Evolutionary conservation across 2,329 filamentous ascomycete genomes (phyloP).

Genomic region (Colletotrichum spinosum): DNA sequence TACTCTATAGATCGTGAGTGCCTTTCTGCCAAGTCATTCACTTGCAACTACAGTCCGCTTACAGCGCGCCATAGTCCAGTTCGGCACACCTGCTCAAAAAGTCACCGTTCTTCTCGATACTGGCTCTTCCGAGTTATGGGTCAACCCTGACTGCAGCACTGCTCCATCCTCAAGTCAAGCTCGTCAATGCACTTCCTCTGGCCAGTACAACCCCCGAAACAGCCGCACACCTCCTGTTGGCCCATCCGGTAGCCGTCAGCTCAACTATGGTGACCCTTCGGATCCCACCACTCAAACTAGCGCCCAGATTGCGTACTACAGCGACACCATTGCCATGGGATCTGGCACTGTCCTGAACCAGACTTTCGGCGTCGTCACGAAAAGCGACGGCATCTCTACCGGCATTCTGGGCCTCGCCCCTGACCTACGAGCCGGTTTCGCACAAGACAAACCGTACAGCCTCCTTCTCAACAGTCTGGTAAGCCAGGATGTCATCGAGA

Average conservation of each 20-base stretch:
- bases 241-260: constrained; percentile 50
- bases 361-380: constrained; percentile 61
- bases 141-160: constrained; percentile 61
- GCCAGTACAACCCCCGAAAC: constrained; percentile 56
- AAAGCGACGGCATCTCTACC: constrained; percentile 60
- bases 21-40: not conserved
- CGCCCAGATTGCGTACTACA: constrained; percentile 58
- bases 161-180: constrained; percentile 49
- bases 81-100: constrained; percentile 56
- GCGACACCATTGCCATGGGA: constrained; percentile 59
- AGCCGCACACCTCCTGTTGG: constrained; percentile 54
- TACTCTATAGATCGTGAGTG: constrained; percentile 53
- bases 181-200: constrained; percentile 53
- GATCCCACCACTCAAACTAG: constrained; percentile 50
- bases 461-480: constrained; percentile 64
- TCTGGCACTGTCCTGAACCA: constrained; percentile 53
- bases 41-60: not conserved
- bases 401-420: constrained; percentile 65
- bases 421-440: constrained; percentile 53
- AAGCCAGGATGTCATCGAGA: constrained; percentile 59
- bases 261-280: constrained; percentile 54
- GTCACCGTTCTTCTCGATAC: constrained; percentile 62
- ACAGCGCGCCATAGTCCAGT: constrained; percentile 48
- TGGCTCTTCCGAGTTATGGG: constrained; percentile 67
- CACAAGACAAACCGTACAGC: constrained; percentile 56